Evolutionary conservation across 306 rosid genomes (phyloP).

Genomic region (Prunus mira): DNA sequence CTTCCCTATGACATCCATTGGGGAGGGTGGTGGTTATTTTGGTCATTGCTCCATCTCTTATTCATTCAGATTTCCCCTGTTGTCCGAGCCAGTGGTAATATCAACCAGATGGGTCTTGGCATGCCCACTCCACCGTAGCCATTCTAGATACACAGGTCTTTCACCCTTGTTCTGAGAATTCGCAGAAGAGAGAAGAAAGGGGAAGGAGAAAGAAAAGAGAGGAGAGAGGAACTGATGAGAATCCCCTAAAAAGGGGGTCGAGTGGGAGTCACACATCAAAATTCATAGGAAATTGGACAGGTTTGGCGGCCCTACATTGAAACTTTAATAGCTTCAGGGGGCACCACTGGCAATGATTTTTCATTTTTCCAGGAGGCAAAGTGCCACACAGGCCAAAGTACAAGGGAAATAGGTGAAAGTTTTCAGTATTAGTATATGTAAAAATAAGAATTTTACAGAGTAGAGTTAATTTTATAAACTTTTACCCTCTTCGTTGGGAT

Average conservation of each 20-base stretch:
- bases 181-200: not conserved
- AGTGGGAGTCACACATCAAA: not conserved
- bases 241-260: not conserved
- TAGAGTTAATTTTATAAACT: no score
- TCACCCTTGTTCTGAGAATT: not conserved
- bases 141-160: not conserved
- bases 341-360: no score
- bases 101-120: not conserved
- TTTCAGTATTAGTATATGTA: no score
- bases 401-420: no score
- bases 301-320: not conserved
- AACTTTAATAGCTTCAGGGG: no score
- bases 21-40: not conserved
- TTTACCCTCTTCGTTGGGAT: no score
- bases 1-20: not conserved
- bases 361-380: no score
- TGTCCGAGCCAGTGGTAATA: not conserved
- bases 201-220: not conserved
- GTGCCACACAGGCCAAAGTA: no score
- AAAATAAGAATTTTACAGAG: no score
- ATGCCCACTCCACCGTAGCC: not conserved
- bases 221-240: not conserved
- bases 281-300: not conserved
- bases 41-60: not conserved
- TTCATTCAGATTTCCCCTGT: not conserved